Base-by-base conservation (phyloP, 495 filamentous ascomycete species). In the Penicillium coprophilum region DNA sequence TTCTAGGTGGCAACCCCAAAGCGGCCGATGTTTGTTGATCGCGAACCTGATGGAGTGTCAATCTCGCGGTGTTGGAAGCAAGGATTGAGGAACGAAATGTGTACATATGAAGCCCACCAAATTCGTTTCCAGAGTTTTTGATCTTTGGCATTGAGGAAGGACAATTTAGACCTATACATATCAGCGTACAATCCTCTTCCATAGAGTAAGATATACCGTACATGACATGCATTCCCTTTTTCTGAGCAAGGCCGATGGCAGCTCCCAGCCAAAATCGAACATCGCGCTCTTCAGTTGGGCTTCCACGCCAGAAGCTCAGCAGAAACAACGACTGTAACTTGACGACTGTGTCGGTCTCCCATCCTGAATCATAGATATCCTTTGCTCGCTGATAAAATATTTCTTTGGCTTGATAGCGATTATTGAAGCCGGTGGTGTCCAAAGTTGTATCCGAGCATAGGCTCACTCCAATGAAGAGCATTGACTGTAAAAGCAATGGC, bases 51-150 rank as follows among this genome's bases (percentile, higher is more conserved):
- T 0, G 12, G 2, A 41, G 3, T 3, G 7, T 61, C 15, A 58
- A 31, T 17, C 11, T 27, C 6, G 1, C 6, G 19, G 32, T 13
- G 1, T n/a, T 31, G 21, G 11, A 23, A 15, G 27, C 12, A 13
- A 28, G 17, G 7, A 27, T 1, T 3, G 15, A 11, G 19, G 28
- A 8, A 19, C 6, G 11, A 23, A 11, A 32, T 6, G 58, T 65
- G 43, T 57, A 77, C 75, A 62, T 78, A 80, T 45, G 77, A 50
- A 56, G 75, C 72, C 77, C 77, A 80, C 75, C 76, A 80, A 10
- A 80, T 77, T 20, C 76, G 50, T 52, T 77, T 78, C 61, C 76
- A 69, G 4, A 80, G 36, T 50, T 61, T 72, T 40, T 68, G 63
- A 20, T 74, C 69, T 12, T 60, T 61, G 8, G 63, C 13, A 17